Percentiles rank a stretch among this genome's conserved stretches.
These are phyloP conservation scores for Aspergillus affinis DNA, from an alignment of 495 filamentous ascomycete species.

Conservation along the genomic window DNA sequence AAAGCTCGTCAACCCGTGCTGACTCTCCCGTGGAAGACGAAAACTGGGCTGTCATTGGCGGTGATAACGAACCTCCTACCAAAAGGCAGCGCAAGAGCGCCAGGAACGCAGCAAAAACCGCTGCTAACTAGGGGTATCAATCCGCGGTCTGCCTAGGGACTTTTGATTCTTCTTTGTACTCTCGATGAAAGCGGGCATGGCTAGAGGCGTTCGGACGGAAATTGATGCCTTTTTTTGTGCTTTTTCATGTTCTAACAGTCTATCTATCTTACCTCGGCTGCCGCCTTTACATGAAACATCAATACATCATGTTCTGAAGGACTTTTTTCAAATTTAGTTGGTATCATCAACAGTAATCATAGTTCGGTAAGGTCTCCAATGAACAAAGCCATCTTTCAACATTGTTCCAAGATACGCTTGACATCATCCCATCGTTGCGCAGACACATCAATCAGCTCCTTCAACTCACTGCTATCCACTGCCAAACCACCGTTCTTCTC, in stretches of 20 bases:
- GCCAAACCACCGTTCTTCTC: conserved; percentile 80
- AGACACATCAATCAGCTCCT: conserved; percentile 51
- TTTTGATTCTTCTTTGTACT: not conserved
- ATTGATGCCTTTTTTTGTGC: not conserved
- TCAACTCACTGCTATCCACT: conserved; percentile 56
- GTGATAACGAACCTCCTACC: conserved; percentile 35
- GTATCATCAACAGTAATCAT: conserved; percentile 34
- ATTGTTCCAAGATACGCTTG: conserved; percentile 44
- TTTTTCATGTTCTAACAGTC: not conserved
- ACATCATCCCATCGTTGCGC: conserved; percentile 56
- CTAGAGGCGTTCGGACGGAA: conserved; percentile 9
- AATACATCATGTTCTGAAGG: not conserved
- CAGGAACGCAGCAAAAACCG: conserved; percentile 16
- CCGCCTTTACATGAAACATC: not conserved
- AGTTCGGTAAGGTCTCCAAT: conserved; percentile 9
- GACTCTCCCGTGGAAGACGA: conserved; percentile 20
- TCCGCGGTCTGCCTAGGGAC: not conserved
- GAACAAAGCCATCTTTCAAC: conserved; percentile 21
- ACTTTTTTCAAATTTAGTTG: conserved; percentile 16
- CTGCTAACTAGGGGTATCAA: not conserved
- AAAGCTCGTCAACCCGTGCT: not conserved
- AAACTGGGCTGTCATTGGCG: conserved; percentile 24
- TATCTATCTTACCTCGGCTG: not conserved
- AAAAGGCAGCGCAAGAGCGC: conserved; percentile 38
- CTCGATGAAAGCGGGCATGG: not conserved